Base-by-base conservation (phyloP, 2,329 filamentous ascomycete species). In the Cytospora piceae region DNA sequence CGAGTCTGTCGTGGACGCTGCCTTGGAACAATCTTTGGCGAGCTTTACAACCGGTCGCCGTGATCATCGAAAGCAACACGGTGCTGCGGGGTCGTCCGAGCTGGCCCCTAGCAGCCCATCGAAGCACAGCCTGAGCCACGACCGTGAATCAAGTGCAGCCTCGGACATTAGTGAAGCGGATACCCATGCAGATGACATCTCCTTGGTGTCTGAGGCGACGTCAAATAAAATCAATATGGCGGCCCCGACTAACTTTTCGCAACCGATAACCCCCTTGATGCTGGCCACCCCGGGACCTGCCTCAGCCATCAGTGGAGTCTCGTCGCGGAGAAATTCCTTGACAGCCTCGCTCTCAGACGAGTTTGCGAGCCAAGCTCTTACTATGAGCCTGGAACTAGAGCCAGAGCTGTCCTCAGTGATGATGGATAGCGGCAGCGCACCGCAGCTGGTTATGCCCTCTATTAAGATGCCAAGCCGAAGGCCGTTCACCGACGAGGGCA, bases 391-490 rank as follows among this genome's bases (percentile, higher is more conserved):
- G 63, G 78, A 80, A 63, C 72, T 74, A 14, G 69, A 74, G 34
- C 58, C 72, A 80, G 86, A 71, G 82, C 85, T 61, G 80, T 82
- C 73, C 14, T 69, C 66, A 17, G 68, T 24, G 55, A 75, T 80
- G 75, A 70, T 77, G 69, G 73, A 88, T 85, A 74, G 82, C 66
- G 78, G 79, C 57, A 81, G 76, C 68, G 83, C 81, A 51, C 90
- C 90, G 29, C 94, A 98, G 76, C 84, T 99, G n/a, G 92, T 99
- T 67, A 99, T 99, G 95, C 95, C 95, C 6, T 97, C 93, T 73
- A 90, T 99, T 72, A 89, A 87, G 68, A 95, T 99, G 86, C 94
- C 95, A 4, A 91, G 87, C 67, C 88, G 95, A 58, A 85, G 93
- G 60, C 94, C 94, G 0, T 98, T 98, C 76, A 97, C 95, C 0